Percentiles rank a stretch among this genome's conserved stretches.
Conservation (phyloP, 345 rosid species). For the Syzygium oleosum region DNA sequence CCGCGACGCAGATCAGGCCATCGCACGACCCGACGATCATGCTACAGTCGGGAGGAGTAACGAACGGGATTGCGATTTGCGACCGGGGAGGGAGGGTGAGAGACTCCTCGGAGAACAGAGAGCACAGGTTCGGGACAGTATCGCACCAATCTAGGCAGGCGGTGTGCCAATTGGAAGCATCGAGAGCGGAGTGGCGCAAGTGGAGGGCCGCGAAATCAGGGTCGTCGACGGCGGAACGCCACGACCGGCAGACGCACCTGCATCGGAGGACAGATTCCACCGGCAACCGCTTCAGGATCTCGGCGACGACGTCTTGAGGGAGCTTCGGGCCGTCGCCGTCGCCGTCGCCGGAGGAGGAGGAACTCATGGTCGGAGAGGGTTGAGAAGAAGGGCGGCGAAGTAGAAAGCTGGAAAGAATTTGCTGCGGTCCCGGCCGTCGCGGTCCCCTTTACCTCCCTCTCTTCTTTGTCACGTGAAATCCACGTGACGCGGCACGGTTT, state of each 20-base stretch:
- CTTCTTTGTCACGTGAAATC: neutral
- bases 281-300: neutral
- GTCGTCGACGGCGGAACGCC: neutral
- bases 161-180: neutral
- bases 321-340: neutral
- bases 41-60: accelerated
- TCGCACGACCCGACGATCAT: neutral
- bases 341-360: neutral
- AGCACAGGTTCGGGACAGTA: neutral
- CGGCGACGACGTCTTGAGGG: neutral
- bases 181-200: neutral
- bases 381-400: too few relatives aligned
- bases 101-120: neutral
- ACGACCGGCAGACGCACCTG: neutral
- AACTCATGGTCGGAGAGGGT: neutral
- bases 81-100: neutral
- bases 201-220: neutral
- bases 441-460: neutral
- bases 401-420: neutral
- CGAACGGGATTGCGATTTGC: neutral
- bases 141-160: neutral
- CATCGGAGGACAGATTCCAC: neutral
- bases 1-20: neutral
- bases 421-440: neutral
- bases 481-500: neutral